Evolutionary conservation across 345 rosid species (phyloP).

Genomic region (Populus nigra): DNA sequence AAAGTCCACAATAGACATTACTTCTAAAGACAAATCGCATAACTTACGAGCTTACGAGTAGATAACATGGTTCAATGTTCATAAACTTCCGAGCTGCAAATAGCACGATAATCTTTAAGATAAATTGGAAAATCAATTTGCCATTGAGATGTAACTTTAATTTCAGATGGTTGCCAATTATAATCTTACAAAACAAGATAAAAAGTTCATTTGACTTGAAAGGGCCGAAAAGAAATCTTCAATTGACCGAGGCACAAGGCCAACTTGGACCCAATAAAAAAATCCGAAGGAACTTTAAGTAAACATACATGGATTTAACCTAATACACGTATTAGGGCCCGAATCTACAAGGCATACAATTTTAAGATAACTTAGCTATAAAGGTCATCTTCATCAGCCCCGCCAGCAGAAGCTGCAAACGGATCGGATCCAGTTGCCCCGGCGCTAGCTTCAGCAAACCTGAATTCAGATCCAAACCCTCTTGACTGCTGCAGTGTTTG

Average conservation of each 20-base stretch:
- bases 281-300: neutral
- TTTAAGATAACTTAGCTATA: slow-evolving; percentile 50
- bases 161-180: neutral
- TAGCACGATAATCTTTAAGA: too few relatives aligned
- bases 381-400: slow-evolving; percentile 79
- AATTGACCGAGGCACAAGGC: neutral
- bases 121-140: neutral
- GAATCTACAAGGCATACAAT: neutral
- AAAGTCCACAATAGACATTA: too few relatives aligned
- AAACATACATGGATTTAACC: neutral
- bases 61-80: too few relatives aligned
- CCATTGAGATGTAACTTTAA: neutral
- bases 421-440: slow-evolving; percentile 57
- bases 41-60: too few relatives aligned
- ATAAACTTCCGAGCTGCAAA: too few relatives aligned
- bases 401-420: slow-evolving; percentile 67
- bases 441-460: slow-evolving; percentile 51
- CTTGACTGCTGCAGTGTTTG: slow-evolving; percentile 93
- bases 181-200: neutral
- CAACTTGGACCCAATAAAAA: neutral
- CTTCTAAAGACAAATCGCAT: too few relatives aligned
- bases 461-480: slow-evolving; percentile 81
- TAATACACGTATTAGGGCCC: neutral
- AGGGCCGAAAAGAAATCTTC: neutral
- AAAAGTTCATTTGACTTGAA: neutral